These are phyloP conservation scores for Hericium rajendrae DNA, from an alignment of 768 basidiomycete genomes.

Conservation along the genomic window DNA sequence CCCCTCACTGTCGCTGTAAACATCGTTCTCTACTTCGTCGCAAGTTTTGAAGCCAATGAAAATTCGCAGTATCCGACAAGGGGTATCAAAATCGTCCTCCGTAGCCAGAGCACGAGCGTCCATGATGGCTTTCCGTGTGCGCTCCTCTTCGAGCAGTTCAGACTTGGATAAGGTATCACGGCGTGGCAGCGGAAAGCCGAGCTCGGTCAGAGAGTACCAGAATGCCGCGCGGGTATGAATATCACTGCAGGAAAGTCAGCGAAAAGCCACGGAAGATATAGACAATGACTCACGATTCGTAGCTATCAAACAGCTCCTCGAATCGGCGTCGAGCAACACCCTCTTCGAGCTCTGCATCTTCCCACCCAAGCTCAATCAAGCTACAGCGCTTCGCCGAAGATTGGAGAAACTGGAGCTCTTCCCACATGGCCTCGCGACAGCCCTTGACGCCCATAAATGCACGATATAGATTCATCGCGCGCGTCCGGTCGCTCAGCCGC, in stretches of 20 bases:
- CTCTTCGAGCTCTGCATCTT: constrained; percentile 27
- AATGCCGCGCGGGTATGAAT: constrained; percentile 55
- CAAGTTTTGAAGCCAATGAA: constrained; percentile 47
- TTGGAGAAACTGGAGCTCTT: constrained; percentile 54
- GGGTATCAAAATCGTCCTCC: constrained; percentile 39
- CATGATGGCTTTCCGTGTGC: constrained; percentile 49
- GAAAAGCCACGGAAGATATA: not conserved
- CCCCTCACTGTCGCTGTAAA: not conserved
- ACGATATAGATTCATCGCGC: constrained; percentile 63
- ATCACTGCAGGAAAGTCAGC: constrained; percentile 31
- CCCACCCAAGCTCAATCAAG: constrained; percentile 56
- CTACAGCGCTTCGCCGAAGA: constrained; percentile 41
- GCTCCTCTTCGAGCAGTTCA: constrained; percentile 58
- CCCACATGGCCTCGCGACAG: constrained; percentile 72
- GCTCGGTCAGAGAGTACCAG: constrained; percentile 50
- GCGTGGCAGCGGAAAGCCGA: constrained; percentile 50
- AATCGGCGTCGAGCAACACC: constrained; percentile 6
- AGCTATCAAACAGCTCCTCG: constrained; percentile 10
- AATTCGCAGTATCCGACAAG: constrained; percentile 51
- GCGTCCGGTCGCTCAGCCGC: constrained; percentile 44
- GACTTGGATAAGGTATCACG: constrained; percentile 60
- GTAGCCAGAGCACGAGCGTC: constrained; percentile 41
- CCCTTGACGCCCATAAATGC: constrained; percentile 54
- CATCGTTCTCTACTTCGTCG: constrained; percentile 1
- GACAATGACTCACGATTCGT: constrained; percentile 9